Evolutionary conservation across 164 flowering plant genomes (phyloP).

Genomic region (Tetrastigma voinierianum): DNA sequence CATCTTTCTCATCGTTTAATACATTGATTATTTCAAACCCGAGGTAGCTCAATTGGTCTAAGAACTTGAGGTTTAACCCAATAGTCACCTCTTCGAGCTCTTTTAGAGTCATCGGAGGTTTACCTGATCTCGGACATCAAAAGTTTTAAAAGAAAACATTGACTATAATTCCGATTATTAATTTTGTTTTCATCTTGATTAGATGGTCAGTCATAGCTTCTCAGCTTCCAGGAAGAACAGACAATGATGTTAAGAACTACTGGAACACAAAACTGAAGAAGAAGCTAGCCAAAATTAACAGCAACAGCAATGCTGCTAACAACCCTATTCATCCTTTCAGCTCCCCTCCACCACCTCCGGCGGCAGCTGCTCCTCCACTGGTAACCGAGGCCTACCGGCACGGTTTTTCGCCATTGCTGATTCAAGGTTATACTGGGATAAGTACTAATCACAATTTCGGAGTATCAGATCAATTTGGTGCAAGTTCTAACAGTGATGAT

Average conservation of each 20-base stretch:
- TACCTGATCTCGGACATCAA: no score
- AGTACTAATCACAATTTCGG: background rate
- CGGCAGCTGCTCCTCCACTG: background rate
- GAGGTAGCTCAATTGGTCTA: no score
- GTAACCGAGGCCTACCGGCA: background rate
- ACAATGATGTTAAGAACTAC: conserved; percentile 41
- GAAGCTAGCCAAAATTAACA: conserved; percentile 18
- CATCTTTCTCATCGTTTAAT: background rate
- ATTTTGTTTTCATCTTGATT: background rate
- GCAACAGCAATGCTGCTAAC: background rate
- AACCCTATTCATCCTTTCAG: background rate
- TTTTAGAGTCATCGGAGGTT: no score
- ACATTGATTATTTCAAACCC: background rate
- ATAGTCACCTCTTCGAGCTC: no score
- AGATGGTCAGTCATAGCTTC: conserved; percentile 48
- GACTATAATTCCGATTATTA: background rate
- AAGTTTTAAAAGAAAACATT: no score
- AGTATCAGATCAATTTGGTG: conserved; percentile 4
- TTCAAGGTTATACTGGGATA: background rate
- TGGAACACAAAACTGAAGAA: conserved; percentile 48
- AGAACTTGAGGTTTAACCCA: no score
- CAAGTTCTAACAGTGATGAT: conserved; percentile 5
- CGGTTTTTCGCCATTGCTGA: background rate
- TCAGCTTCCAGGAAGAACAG: conserved; percentile 38
- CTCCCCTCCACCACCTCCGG: background rate